Base-by-base conservation (phyloP, 2,329 filamentous ascomycete genomes). In the Aspergillus eucalypticola region DNA sequence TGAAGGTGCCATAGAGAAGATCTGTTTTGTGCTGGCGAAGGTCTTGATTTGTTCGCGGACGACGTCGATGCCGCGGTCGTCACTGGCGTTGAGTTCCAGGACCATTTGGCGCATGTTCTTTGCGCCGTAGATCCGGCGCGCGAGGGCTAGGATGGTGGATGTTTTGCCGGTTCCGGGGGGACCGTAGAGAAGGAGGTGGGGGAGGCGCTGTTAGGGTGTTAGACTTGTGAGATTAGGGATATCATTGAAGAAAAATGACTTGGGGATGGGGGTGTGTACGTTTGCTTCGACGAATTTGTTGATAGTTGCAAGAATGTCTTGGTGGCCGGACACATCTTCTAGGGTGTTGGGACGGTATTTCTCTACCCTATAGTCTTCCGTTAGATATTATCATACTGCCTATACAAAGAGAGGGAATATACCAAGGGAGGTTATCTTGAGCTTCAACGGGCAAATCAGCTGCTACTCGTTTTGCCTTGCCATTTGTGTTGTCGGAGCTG, bases 11-110 rank as follows among this genome's bases (percentile, higher is more conserved):
- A 84, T 81, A n/a, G 85, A 86, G 80, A 99, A 99, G 70, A 99
- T 99, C 74, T 99, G 95, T 78, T 96, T 97, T 7, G 95, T 99
- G 68, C 91, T 96, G 42, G 92, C 94, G 79, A 99, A 99, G 0
- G 95, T 99, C 84, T 98, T 99, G 85, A 99, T 99, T 78, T 99
- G 95, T 80, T 99, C 95, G 66, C 93, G 87, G 59, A 99, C 95
- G 2, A 99, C 95, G 67, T 99, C 95, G 75, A 99, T 99, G 72
- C 95, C 95, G 77, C 95, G 86, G 76, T 99, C 95, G 74, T 99
- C 95, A 52, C 92, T 96, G 42, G 95, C 95, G 75, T 99, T 99
- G 66, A 99, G 86, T 78, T 99, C 95, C 35, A 99, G 86, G 17
- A 99, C 95, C 92, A 99, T 98, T 78, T 99, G 95, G 17, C 94